phyloP scores from a whole-genome alignment of 2,329 filamentous ascomycete genomes.

The Exophiala lecanii-corni region DNA sequence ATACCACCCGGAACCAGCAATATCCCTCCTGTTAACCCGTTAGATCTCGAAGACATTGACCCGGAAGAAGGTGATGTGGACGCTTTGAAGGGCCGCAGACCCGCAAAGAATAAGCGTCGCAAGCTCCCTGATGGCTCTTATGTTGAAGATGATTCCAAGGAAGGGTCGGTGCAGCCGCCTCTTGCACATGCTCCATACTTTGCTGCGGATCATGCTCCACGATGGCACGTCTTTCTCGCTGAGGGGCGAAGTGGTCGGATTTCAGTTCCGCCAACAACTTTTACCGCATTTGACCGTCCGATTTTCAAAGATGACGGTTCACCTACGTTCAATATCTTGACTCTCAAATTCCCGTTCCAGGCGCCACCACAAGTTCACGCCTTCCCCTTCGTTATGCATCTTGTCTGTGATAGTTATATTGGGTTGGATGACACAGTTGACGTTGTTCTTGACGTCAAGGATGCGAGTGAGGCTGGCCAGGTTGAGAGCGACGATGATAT shows the following conservation, averaged over 20 bases:
- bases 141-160: conserved; percentile 47
- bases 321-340: conserved; percentile 92
- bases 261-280: conserved; percentile 94
- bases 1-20: conserved; percentile 75
- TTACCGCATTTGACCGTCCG: conserved; percentile 84
- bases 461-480: conserved; percentile 75
- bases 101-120: conserved; percentile 57
- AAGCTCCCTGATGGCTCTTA: conserved; percentile 59
- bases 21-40: conserved; percentile 68
- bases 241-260: conserved; percentile 94
- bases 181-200: conserved; percentile 86
- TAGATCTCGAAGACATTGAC: conserved; percentile 85
- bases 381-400: conserved; percentile 91
- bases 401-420: conserved; percentile 91
- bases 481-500: conserved; percentile 80
- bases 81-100: conserved; percentile 70
- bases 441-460: conserved; percentile 82
- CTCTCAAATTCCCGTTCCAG: conserved; percentile 93
- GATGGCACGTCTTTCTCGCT: conserved; percentile 91
- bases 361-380: conserved; percentile 87
- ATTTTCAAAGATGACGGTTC: conserved; percentile 71
- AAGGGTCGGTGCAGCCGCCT: conserved; percentile 67
- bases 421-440: conserved; percentile 92
- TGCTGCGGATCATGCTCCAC: conserved; percentile 79
- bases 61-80: conserved; percentile 89